phyloP scores from a whole-genome alignment of 805 yeast genomes.

The Yarrowia hollandica region DNA sequence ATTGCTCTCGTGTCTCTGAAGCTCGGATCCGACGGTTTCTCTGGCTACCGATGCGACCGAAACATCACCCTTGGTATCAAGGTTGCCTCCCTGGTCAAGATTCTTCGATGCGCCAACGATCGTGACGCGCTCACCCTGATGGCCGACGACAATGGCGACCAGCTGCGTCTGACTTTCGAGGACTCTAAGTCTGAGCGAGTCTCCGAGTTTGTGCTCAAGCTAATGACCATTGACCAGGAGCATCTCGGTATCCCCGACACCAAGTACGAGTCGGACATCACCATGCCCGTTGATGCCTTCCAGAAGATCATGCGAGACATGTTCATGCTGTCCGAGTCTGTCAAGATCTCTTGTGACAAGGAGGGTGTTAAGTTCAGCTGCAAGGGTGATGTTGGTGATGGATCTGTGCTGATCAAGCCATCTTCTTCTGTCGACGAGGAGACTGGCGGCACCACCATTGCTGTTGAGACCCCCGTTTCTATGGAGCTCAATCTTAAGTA shows the following conservation, averaged over 20 bases:
- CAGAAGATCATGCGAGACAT: constrained; percentile 87
- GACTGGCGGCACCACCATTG: constrained; percentile 70
- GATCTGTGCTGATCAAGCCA: constrained; percentile 83
- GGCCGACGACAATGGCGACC: constrained; percentile 87
- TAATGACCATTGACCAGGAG: constrained; percentile 96
- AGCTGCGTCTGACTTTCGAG: constrained; percentile 79
- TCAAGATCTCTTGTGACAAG: constrained; percentile 82
- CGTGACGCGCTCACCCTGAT: constrained; percentile 83
- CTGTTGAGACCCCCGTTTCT: constrained; percentile 81
- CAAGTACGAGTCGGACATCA: constrained; percentile 82
- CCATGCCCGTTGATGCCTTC: constrained; percentile 86
- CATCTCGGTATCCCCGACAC: constrained; percentile 90
- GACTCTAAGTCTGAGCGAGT: constrained; percentile 88
- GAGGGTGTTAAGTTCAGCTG: constrained; percentile 87
- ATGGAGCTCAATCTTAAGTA: constrained; percentile 90
- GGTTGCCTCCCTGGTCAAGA: constrained; percentile 80
- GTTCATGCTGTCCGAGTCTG: constrained; percentile 80
- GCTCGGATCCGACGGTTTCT: constrained; percentile 84
- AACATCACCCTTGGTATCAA: constrained; percentile 90
- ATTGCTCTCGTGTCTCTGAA: constrained; percentile 85
- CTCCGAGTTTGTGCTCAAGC: constrained; percentile 84
- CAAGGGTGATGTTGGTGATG: constrained; percentile 90
- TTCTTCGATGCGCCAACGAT: constrained; percentile 86
- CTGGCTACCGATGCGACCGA: constrained; percentile 92
- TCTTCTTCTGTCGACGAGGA: constrained; percentile 69